phyloP scores from a whole-genome alignment of 768 basidiomycete species.

The Boletus edulis region DNA sequence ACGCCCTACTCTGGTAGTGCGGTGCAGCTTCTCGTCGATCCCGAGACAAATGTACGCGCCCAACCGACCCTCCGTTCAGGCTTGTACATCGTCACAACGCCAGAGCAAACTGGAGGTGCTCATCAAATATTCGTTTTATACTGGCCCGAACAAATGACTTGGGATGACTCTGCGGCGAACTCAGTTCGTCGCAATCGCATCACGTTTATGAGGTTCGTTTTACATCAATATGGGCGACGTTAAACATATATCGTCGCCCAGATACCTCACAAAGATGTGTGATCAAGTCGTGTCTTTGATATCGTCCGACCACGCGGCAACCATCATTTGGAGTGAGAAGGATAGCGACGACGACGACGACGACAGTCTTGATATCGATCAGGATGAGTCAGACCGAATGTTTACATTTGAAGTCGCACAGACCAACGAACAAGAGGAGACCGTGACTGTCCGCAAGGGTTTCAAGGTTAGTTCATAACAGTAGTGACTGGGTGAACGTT shows the following conservation, averaged over 20 bases:
- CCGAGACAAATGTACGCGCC: background rate
- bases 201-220: constrained; percentile 57
- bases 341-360: constrained; percentile 25
- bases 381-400: constrained; percentile 45
- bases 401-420: constrained; percentile 55
- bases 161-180: constrained; percentile 47
- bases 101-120: background rate
- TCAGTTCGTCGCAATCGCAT: constrained; percentile 50
- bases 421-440: constrained; percentile 54
- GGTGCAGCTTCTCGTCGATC: constrained; percentile 12
- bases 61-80: constrained; percentile 22
- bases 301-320: constrained; percentile 44
- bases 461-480: constrained; percentile 39
- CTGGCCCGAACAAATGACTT: constrained; percentile 62
- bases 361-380: constrained; percentile 20
- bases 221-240: background rate
- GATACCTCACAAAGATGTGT: constrained; percentile 58
- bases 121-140: constrained; percentile 48
- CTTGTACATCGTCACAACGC: constrained; percentile 16
- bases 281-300: constrained; percentile 55
- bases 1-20: constrained; percentile 2
- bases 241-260: constrained; percentile 12
- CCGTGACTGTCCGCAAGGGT: constrained; percentile 40
- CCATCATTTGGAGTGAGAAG: constrained; percentile 45
- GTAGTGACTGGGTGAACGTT: background rate